phyloP scores from a whole-genome alignment of 2,329 filamentous ascomycete genomes.

The Xylariaceae sp. region DNA sequence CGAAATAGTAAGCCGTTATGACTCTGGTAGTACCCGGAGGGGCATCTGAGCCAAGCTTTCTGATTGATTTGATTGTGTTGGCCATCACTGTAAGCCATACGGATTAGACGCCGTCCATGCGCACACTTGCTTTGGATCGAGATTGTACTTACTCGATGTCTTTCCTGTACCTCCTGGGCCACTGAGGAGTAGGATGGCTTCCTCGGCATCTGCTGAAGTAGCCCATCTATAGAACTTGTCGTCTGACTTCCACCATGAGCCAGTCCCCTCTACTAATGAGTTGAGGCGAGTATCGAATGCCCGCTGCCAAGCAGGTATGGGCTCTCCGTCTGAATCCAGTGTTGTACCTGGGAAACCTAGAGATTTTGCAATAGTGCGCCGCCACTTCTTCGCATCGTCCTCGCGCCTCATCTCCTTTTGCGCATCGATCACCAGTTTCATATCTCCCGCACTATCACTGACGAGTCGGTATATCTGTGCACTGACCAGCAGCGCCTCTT shows the following conservation, averaged over 20 bases:
- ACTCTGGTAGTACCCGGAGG: slow-evolving; percentile 20
- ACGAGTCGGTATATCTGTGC: slow-evolving; percentile 33
- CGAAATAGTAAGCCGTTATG: slow-evolving; percentile 28
- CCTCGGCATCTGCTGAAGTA: slow-evolving; percentile 15
- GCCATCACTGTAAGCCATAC: slow-evolving; percentile 20
- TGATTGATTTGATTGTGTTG: slow-evolving; percentile 27
- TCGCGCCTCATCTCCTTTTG: slow-evolving; percentile 30
- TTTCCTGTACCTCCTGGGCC: slow-evolving; percentile 31
- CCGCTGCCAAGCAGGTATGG: slow-evolving; percentile 28
- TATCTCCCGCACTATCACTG: slow-evolving; percentile 29
- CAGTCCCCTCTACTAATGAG: slow-evolving; percentile 27
- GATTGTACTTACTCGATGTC: slow-evolving; percentile 24
- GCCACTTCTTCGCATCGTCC: slow-evolving; percentile 31
- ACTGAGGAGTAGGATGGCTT: slow-evolving; percentile 25
- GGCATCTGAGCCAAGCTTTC: slow-evolving; percentile 18
- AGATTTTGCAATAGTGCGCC: slow-evolving; percentile 25
- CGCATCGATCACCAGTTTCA: slow-evolving; percentile 27
- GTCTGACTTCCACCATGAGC: slow-evolving; percentile 26
- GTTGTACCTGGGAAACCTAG: slow-evolving; percentile 26
- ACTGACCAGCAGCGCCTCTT: slow-evolving; percentile 31
- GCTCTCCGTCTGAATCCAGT: slow-evolving; percentile 29
- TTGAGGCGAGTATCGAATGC: slow-evolving; percentile 29
- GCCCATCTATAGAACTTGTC: slow-evolving; percentile 23
- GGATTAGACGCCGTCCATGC: not conserved
- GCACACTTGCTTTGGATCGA: no score